These are phyloP conservation scores for Naegleria fowleri DNA, from an alignment of 208 protist species.

Conservation along the genomic window DNA sequence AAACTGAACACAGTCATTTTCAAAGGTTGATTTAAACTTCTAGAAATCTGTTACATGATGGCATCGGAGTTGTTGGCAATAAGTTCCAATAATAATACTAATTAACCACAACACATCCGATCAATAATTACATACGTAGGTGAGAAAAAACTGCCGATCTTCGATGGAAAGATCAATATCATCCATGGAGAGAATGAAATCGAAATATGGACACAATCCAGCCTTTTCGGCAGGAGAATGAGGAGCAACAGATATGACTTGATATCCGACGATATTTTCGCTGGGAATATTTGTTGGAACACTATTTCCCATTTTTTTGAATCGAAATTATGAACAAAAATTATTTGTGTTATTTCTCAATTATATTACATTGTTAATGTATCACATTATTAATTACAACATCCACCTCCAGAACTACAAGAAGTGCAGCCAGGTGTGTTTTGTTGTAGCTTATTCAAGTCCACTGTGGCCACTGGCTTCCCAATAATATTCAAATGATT, in stretches of 20 bases:
- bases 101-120: too few species aligned
- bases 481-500: constrained; percentile 5
- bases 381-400: background rate
- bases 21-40: background rate
- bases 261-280: background rate
- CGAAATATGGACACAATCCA: background rate
- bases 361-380: background rate
- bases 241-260: background rate
- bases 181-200: background rate
- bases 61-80: background rate
- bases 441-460: background rate
- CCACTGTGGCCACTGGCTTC: background rate
- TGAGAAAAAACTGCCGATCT: background rate
- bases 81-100: too few species aligned
- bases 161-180: background rate
- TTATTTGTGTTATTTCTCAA: too few species aligned
- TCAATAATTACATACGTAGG: background rate
- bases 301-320: background rate
- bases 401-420: background rate
- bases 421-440: background rate
- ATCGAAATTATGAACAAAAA: too few species aligned
- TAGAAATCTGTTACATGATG: background rate
- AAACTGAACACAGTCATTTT: background rate
- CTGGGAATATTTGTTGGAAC: background rate
- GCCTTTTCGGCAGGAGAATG: background rate